Percentiles rank a stretch among this genome's conserved stretches.
Evolutionary conservation across 169 alveolate species (phyloP).

Genomic region (Theileria orientalis): DNA sequence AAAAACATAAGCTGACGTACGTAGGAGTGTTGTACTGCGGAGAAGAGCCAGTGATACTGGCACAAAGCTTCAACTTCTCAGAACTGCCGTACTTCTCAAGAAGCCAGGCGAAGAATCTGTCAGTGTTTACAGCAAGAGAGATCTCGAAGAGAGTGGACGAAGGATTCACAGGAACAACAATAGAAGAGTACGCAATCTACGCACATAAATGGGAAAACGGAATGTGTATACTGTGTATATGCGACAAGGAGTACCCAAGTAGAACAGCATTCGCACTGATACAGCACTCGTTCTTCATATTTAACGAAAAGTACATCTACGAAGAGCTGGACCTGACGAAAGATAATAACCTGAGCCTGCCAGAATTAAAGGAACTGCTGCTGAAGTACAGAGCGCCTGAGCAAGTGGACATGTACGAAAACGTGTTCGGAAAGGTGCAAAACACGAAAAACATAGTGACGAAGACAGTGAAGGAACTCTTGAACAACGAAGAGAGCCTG

Average conservation of each 20-base stretch:
- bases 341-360: conserved; percentile 42
- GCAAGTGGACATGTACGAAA: conserved; percentile 50
- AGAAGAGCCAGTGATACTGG: conserved; percentile 41
- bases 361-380: conserved; percentile 40
- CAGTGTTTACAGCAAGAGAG: conserved; percentile 53
- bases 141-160: conserved; percentile 29
- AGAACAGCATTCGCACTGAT: conserved; percentile 56
- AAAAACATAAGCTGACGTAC: conserved; percentile 33
- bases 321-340: conserved; percentile 30
- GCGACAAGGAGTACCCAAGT: conserved; percentile 45
- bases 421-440: conserved; percentile 43
- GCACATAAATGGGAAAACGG: conserved; percentile 61
- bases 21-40: conserved; percentile 50
- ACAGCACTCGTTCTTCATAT: conserved; percentile 51
- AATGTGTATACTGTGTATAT: conserved; percentile 47
- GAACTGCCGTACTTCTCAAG: conserved; percentile 43
- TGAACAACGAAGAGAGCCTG: conserved; percentile 57
- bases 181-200: conserved; percentile 39
- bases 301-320: conserved; percentile 28
- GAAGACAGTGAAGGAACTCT: conserved; percentile 57
- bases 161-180: conserved; percentile 40
- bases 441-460: conserved; percentile 44
- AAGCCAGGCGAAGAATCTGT: conserved; percentile 40
- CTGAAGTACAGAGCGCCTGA: conserved; percentile 44
- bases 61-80: conserved; percentile 37